Evolutionary conservation across 257 asterid genomes (phyloP), one percentile per base, ranked within the genome.

Genomic region (Gynochthodes officinalis): DNA sequence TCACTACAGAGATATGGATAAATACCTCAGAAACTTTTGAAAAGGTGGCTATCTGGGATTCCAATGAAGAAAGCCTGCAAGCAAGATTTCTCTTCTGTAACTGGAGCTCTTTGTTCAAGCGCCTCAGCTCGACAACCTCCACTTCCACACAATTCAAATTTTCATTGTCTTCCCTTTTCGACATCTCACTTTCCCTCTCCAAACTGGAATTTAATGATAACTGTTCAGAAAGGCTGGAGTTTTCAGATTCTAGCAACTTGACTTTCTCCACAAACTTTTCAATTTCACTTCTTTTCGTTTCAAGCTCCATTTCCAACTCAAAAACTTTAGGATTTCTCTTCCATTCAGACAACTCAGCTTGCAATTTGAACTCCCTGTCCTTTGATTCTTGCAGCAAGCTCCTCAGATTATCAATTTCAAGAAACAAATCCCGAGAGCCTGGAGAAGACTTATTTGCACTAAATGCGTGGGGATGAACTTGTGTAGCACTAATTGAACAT

Each of bases 51-150:
- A 92, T 80, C 67, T 86, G 90, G 66, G 93, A 77, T 66, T 92
- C 97, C 87, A 92, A 67, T 14, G 86, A 77, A 42, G 97, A 82
- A 77, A 93, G 77, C 75, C 82, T 85, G 76, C 95, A 82, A 81
- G 86, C 83, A 57, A 93, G 91, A 78, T 82, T 86, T 76, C 98
- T 89, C 85, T 90, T 93, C 74, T 93, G 92, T 75, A 93, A 89
- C 86, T 93, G 98, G 75, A 93, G 85, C 89, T 93, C 98, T 84
- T 90, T 93, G 79, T 93, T 93, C 88, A 93, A 65, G 39, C 98
- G 86, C 84, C 93, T 90, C 79, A 93, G 75, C 89, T 93, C 97
- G 6, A 93, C 81, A 62, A 90, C 91, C 84, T 93, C 98, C 85
- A 93, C 78, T 76, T 89, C 98, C 60, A 80, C 80, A 23, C 85